Evolutionary conservation across 108 stramenopile genomes (phyloP).

Genomic region (Cyclotella distinguenda): DNA sequence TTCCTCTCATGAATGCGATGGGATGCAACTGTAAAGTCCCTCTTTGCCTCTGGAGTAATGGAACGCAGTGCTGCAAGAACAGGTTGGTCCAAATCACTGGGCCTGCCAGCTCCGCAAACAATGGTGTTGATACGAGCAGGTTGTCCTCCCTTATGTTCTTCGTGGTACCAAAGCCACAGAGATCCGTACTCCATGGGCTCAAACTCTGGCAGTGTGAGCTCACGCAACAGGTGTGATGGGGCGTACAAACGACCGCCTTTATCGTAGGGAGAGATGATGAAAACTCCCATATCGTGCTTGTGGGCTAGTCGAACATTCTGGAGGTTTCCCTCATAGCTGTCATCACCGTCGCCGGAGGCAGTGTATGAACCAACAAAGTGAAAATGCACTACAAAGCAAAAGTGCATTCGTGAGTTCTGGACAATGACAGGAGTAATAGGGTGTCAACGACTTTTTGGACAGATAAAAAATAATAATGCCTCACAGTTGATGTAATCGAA

Average conservation of each 20-base stretch:
- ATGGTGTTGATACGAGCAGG: conserved; percentile 59
- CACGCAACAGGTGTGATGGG: conserved; percentile 66
- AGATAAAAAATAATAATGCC: no score
- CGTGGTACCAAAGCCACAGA: conserved; percentile 68
- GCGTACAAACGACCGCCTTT: conserved; percentile 83
- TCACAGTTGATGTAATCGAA: conserved; percentile 82
- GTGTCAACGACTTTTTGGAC: no score
- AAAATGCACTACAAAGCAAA: conserved; percentile 63
- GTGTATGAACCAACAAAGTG: conserved; percentile 88
- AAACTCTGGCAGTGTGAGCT: conserved; percentile 70
- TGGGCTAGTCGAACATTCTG: conserved; percentile 60
- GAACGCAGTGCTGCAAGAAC: conserved; percentile 56
- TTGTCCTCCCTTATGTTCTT: conserved; percentile 25
- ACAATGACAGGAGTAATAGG: no score
- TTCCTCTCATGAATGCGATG: conserved; percentile 55
- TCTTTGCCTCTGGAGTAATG: conserved; percentile 23
- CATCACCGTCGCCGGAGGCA: conserved; percentile 63
- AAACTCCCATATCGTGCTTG: conserved; percentile 85
- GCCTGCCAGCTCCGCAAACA: conserved; percentile 70
- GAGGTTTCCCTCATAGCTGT: conserved; percentile 56
- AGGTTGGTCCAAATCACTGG: conserved; percentile 75
- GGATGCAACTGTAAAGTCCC: conserved; percentile 30
- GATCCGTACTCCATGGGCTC: conserved; percentile 74
- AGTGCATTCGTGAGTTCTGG: no score
- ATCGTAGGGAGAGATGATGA: conserved; percentile 86